Evolutionary conservation across 1,284 basidiomycete genomes (phyloP), one percentile per base, ranked within the genome.

Genomic region (Porphyrellus sp.): DNA sequence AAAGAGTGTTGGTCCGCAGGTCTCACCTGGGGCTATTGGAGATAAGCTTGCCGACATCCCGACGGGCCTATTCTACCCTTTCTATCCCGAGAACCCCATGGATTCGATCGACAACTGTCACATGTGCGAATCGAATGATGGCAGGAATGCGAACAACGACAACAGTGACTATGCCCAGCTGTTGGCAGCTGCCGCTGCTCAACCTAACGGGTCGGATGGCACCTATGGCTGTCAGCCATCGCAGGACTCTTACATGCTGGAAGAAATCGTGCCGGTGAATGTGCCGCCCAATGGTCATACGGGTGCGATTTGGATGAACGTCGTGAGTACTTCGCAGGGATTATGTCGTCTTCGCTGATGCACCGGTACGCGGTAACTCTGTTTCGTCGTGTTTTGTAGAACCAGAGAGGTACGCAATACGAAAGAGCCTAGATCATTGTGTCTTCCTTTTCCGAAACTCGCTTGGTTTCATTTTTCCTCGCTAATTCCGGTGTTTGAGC

Each of bases 41-140:
- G 74, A 74, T 30, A 77, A 74, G 46, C 73, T 86, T 43, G 80
- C 80, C 6, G 83, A 86, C 39, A 74, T 89, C 44, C 85, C 86
- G 3, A 72, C 79, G 4, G 75, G 76, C 20, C 67, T 89, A 48
- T 89, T 89, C 69, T 89, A 86, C 62, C 86, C 86, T 1, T 87
- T 87, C 72, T 87, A 78, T 63, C 82, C 84, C 1, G 83, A 87
- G 62, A 74, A 75, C 35, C 69, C 70, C 31, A 68, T 75, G 56
- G 57, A 50, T 24, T 52, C 55, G 38, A 55, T 55, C 30, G 43
- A 30, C 38, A 59, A 52, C 37, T 37, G 56, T 38, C 58, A 50
- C n/a, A 20, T 59, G 27, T 60, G 61, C 25, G 57, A 62, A 18
- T 16, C 55, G 23, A 65, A 49, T 43, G 69, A 65, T 8, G 49